Base-by-base conservation (phyloP, 495 filamentous ascomycete genomes). In the Bombardia bombarda region DNA sequence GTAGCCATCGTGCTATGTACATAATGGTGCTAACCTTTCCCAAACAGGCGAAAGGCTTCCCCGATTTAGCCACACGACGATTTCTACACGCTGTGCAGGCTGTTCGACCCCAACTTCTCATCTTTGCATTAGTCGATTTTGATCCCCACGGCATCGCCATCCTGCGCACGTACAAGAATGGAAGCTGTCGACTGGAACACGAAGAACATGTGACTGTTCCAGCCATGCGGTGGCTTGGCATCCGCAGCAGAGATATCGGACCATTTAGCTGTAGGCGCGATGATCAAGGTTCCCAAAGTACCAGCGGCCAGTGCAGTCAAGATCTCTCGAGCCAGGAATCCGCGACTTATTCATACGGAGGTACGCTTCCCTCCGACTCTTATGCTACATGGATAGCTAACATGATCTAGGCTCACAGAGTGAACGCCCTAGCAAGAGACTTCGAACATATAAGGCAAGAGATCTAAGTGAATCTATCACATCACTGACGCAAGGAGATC, bases 91-190 rank as follows among this genome's bases (percentile, higher is more conserved):
- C 58, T n/a, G 19, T 82, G 0, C 66, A 70, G 2, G 51, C 44
- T 1, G 43, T 42, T 5, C 53, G 52, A 38, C 56, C 64, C 2
- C 28, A 52, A 1, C 56, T 78, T 1, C 72, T 67, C 0, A 73
- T 92, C 21, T 82, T 76, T 43, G 80, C 69, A 1, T 67, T 97
- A 0, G 80, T 89, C 1, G 92, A 98, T 55, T 85, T 80, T 41
- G 90, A 97, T 49, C 86, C 93, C 1, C 77, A 95, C 48, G 92
- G 92, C 0, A 72, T 98, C 38, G 73, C 74, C 4, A 96, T 98
- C 43, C 73, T 92, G 62, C 82, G 83, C 10, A 93, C 81, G 3
- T 97, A 95, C 68, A 87, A 86, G 51, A 72, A 86, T 48, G 88
- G 89, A n/a, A 94, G 89, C 21, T 65, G 69, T 35, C 72, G 73